phyloP scores from a whole-genome alignment of 768 basidiomycete species.

The Auriscalpium orientale region DNA sequence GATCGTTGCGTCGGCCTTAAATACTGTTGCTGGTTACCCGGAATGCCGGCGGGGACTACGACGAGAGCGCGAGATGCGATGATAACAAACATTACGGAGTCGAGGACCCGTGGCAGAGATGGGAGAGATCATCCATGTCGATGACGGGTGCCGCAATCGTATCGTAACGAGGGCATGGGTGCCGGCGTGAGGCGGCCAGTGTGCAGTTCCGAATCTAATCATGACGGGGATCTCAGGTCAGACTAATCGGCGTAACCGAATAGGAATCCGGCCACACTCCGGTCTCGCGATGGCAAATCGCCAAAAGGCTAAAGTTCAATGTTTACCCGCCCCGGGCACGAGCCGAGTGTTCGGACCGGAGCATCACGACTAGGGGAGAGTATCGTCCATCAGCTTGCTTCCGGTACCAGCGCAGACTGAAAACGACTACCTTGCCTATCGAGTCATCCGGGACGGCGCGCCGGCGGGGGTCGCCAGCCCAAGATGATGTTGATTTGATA shows the following conservation, averaged over 20 bases:
- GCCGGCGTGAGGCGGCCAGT: background rate
- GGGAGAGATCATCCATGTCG: background rate
- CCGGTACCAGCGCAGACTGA: background rate
- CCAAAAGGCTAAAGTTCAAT: constrained; percentile 16
- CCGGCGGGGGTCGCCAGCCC: background rate
- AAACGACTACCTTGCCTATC: background rate
- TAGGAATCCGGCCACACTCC: constrained; percentile 9
- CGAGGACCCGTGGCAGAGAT: background rate
- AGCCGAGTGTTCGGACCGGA: constrained; percentile 3
- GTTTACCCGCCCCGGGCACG: constrained; percentile 5
- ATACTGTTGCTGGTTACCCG: constrained; percentile 8
- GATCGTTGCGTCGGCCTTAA: constrained; percentile 8
- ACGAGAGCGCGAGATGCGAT: background rate
- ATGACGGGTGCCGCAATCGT: constrained; percentile 4
- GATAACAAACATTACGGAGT: constrained; percentile 4
- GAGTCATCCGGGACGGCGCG: background rate
- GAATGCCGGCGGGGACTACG: background rate
- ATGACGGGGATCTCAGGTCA: constrained; percentile 9
- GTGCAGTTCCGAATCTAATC: background rate
- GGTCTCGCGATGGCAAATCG: constrained; percentile 14
- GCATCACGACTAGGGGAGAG: constrained; percentile 11
- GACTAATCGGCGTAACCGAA: constrained; percentile 8
- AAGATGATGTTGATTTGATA: too few species aligned
- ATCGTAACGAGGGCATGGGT: constrained; percentile 1
- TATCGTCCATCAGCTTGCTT: constrained; percentile 7